Evolutionary conservation across 371 early-diverging fungal species (phyloP).

Genomic region (Dichotomocladium elegans): DNA sequence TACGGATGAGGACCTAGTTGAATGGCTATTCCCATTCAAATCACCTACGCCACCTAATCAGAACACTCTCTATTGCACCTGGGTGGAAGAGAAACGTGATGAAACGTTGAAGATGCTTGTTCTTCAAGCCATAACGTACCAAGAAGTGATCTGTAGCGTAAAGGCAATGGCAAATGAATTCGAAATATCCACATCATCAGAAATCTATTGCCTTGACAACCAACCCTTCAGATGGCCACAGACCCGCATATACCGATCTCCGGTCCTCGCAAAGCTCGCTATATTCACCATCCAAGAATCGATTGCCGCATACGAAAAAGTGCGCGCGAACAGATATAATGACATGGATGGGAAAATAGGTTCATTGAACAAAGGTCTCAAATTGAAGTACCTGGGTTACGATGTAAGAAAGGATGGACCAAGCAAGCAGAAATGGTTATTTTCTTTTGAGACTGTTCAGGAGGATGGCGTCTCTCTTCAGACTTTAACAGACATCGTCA

Average conservation of each 20-base stretch:
- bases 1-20: conserved; percentile 14
- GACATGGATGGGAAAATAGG: conserved; percentile 11
- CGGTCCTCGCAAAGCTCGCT: conserved; percentile 22
- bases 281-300: conserved; percentile 38
- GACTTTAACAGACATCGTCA: conserved; percentile 5
- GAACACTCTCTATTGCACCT: background rate
- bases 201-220: conserved; percentile 19
- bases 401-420: background rate
- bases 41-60: background rate
- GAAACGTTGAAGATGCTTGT: background rate
- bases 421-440: background rate
- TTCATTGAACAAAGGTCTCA: background rate
- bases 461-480: background rate
- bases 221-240: conserved; percentile 21
- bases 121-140: background rate
- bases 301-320: conserved; percentile 19
- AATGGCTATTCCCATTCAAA: conserved; percentile 18
- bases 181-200: background rate
- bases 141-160: conserved; percentile 8
- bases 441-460: conserved; percentile 5
- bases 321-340: conserved; percentile 17
- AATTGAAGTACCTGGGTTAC: background rate
- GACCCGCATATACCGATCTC: conserved; percentile 11
- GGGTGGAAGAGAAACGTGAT: background rate
- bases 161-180: conserved; percentile 7